phyloP scores from a whole-genome alignment of 345 rosid species.

The Schrenkiella parvula region DNA sequence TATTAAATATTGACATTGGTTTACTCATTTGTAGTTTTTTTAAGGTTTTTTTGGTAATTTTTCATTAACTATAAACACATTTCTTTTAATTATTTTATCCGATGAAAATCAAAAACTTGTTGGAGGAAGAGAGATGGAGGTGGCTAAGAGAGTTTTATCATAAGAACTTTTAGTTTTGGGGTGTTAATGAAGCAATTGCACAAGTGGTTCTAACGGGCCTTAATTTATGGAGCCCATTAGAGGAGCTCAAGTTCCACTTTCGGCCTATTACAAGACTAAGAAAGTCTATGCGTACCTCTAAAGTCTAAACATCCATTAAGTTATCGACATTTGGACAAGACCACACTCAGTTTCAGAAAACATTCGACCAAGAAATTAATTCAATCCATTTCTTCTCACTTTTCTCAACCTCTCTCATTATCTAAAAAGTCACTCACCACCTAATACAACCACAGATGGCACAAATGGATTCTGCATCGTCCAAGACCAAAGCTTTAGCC shows the following conservation, averaged over 20 bases:
- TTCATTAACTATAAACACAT: no score
- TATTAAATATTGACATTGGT: no score
- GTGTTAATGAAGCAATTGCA: no score
- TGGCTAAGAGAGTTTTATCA: no score
- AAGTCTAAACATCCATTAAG: no score
- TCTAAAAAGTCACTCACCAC: not conserved
- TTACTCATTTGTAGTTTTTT: no score
- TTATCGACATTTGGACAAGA: not conserved
- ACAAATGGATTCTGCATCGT: conserved; percentile 26
- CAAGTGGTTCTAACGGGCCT: not conserved
- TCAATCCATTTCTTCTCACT: not conserved
- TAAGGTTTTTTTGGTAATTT: no score
- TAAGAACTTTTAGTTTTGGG: no score
- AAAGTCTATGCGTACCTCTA: no score
- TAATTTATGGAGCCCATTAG: not conserved
- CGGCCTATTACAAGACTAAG: not conserved
- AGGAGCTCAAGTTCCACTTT: not conserved
- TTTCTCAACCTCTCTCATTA: not conserved
- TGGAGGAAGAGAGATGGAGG: no score
- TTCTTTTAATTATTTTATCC: no score
- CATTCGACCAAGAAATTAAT: not conserved
- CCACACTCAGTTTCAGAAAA: not conserved
- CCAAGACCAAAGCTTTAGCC: conserved; percentile 46
- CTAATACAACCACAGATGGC: conserved; percentile 6
- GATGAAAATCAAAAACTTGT: no score